Conservation (phyloP, 1,284 basidiomycete genomes). For the Boletus sp. region DNA sequence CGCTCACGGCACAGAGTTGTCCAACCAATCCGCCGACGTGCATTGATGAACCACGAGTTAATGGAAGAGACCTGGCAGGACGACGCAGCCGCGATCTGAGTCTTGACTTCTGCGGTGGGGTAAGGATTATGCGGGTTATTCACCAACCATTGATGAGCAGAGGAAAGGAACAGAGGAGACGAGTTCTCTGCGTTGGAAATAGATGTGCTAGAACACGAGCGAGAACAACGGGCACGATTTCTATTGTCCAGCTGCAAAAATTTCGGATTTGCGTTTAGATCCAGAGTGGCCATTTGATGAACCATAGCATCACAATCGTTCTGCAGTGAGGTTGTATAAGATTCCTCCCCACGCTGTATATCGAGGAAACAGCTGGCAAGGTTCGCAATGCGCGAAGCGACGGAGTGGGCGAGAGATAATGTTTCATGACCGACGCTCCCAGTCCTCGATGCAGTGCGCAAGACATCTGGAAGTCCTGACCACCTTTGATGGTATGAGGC, state of each 20-base stretch:
- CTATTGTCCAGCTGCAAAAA: not conserved
- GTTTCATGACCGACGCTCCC: too few relatives aligned
- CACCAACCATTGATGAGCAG: conserved; percentile 36
- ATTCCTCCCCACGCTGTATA: conserved; percentile 1
- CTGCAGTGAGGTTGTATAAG: not conserved
- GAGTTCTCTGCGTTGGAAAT: not conserved
- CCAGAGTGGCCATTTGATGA: conserved; percentile 3
- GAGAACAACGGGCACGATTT: not conserved
- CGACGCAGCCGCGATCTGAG: conserved; percentile 9
- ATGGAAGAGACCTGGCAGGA: conserved; percentile 26
- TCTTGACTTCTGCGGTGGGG: conserved; percentile 36
- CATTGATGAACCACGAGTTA: conserved; percentile 49
- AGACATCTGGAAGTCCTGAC: not conserved
- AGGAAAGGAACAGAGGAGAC: not conserved
- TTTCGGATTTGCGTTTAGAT: not conserved
- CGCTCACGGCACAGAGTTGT: conserved; percentile 37
- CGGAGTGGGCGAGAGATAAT: too few relatives aligned
- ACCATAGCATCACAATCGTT: conserved; percentile 13
- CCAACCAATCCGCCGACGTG: conserved; percentile 54
- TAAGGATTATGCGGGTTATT: conserved; percentile 52
- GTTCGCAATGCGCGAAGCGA: not conserved
- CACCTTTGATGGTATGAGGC: conserved; percentile 3
- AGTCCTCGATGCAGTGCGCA: too few relatives aligned
- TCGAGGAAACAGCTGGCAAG: conserved; percentile 11
- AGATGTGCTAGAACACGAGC: not conserved